These are phyloP conservation scores for Pichia kluyveri DNA, from an alignment of 805 yeast genomes.

Conservation along the genomic window DNA sequence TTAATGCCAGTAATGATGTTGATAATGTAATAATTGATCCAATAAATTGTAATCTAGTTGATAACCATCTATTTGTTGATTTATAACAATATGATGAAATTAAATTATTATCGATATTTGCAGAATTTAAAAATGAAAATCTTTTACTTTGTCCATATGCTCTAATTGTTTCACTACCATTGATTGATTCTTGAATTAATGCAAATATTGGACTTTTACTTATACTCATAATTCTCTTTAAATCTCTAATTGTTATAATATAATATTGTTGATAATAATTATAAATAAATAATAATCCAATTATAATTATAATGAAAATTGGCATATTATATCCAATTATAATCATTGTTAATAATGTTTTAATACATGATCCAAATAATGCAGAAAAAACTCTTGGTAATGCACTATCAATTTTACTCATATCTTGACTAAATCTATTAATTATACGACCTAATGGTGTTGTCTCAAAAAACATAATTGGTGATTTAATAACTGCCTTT, in stretches of 20 bases:
- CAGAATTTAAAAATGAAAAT: slow-evolving; percentile 46
- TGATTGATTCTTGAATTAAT: slow-evolving; percentile 71
- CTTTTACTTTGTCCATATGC: slow-evolving; percentile 65
- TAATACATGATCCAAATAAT: slow-evolving; percentile 36
- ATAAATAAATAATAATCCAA: slow-evolving; percentile 45
- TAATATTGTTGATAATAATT: slow-evolving; percentile 64
- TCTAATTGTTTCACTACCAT: slow-evolving; percentile 68
- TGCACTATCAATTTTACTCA: slow-evolving; percentile 44
- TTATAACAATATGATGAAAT: slow-evolving; percentile 40
- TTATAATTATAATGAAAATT: slow-evolving; percentile 38
- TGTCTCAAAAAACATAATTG: slow-evolving; percentile 61
- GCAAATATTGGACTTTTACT: slow-evolving; percentile 74
- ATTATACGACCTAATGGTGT: slow-evolving; percentile 61
- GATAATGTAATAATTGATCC: slow-evolving; percentile 47
- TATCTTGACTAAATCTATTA: slow-evolving; percentile 58
- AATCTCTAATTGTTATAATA: slow-evolving; percentile 63
- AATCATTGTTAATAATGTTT: slow-evolving; percentile 39
- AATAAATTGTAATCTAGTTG: slow-evolving; percentile 51
- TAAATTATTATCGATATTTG: slow-evolving; percentile 40
- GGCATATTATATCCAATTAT: slow-evolving; percentile 51
- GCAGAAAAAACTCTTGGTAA: slow-evolving; percentile 46
- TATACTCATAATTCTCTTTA: slow-evolving; percentile 62
- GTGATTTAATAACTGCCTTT: slow-evolving; percentile 41
- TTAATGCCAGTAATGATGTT: slow-evolving; percentile 39
- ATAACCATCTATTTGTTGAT: slow-evolving; percentile 57